These are phyloP conservation scores for Paecilomyces dactylethromorphus DNA, from an alignment of 2,329 filamentous ascomycete species.

Conservation along the genomic window DNA sequence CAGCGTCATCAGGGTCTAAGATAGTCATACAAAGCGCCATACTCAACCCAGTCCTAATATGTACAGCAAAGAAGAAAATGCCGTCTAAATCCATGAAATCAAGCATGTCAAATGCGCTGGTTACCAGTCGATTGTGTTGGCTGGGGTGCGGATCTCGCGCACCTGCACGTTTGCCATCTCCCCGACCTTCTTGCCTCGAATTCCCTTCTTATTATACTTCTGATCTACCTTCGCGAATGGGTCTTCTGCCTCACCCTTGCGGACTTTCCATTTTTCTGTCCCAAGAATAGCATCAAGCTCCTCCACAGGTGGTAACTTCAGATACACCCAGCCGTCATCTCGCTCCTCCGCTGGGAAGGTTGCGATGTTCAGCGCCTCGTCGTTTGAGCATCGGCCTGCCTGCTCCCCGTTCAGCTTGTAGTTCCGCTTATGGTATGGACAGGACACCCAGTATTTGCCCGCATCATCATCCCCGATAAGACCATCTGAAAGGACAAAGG, in stretches of 20 bases:
- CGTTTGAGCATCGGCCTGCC: slow-evolving; percentile 67
- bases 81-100: background rate
- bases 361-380: slow-evolving; percentile 69
- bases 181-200: slow-evolving; percentile 47
- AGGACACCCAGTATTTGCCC: slow-evolving; percentile 74
- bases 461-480: slow-evolving; percentile 59
- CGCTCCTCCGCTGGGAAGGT: slow-evolving; percentile 73
- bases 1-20: background rate
- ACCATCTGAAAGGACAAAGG: slow-evolving; percentile 83
- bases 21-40: background rate
- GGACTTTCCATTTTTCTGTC: slow-evolving; percentile 72
- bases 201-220: slow-evolving; percentile 41
- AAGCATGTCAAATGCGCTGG: background rate
- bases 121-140: slow-evolving; percentile 30
- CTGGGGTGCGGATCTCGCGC: slow-evolving; percentile 7
- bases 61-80: background rate
- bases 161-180: slow-evolving; percentile 11
- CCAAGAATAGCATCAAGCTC: slow-evolving; percentile 75
- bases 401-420: slow-evolving; percentile 64
- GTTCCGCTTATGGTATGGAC: slow-evolving; percentile 85
- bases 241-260: slow-evolving; percentile 58
- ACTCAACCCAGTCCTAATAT: background rate
- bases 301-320: slow-evolving; percentile 71
- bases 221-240: slow-evolving; percentile 52
- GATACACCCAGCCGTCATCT: slow-evolving; percentile 69